Evolutionary conservation across 2,329 filamentous ascomycete species (phyloP).

Genomic region (Alternaria angustiovoidea): DNA sequence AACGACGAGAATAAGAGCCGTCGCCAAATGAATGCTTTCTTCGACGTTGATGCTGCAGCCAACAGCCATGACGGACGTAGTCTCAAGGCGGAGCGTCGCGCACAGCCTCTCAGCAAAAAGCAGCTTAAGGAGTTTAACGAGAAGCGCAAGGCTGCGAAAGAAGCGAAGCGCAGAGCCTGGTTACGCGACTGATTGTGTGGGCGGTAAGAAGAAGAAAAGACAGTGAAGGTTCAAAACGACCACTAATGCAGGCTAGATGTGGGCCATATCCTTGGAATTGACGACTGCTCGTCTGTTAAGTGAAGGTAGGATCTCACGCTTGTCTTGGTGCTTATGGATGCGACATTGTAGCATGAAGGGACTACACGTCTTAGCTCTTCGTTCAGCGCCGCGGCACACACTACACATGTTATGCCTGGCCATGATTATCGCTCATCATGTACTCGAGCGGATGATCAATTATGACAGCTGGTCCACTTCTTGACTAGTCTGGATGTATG

Average conservation of each 20-base stretch:
- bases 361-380: background rate
- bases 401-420: background rate
- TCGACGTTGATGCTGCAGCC: constrained; percentile 93
- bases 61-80: constrained; percentile 90
- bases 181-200: constrained; percentile 72
- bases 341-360: background rate
- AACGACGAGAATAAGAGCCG: constrained; percentile 86
- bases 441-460: constrained; percentile 7
- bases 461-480: constrained; percentile 1
- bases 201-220: constrained; percentile 41
- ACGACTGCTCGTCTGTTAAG: constrained; percentile 12
- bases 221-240: constrained; percentile 25
- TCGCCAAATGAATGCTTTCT: constrained; percentile 92
- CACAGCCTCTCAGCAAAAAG: constrained; percentile 82
- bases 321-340: constrained; percentile 7
- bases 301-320: constrained; percentile 29
- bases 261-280: constrained; percentile 10
- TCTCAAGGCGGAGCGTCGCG: constrained; percentile 86
- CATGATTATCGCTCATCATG: background rate
- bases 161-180: constrained; percentile 94
- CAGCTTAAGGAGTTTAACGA: constrained; percentile 93
- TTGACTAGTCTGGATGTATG: constrained; percentile 14
- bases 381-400: constrained; percentile 6
- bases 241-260: constrained; percentile 41
- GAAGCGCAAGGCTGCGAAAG: constrained; percentile 87